Evolutionary conservation across 345 rosid species (phyloP).

Genomic region (rapeseed (Brassica napus)): DNA sequence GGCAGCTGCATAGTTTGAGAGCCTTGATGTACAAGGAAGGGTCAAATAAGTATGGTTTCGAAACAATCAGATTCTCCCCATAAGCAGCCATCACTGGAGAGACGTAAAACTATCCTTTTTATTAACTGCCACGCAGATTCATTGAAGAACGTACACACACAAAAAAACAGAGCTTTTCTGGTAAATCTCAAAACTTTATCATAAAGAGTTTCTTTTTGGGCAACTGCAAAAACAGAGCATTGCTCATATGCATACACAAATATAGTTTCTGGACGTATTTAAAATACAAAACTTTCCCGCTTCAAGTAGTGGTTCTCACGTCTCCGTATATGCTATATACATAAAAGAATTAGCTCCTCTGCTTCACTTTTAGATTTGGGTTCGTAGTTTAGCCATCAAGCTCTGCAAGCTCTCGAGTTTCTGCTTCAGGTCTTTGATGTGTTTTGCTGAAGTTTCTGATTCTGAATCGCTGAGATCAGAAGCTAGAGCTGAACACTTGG

Average conservation of each 20-base stretch:
- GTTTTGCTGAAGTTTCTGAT: conserved; percentile 46
- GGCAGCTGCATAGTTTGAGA: conserved; percentile 43
- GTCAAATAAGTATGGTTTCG: not conserved
- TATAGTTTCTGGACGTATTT: conserved; percentile 12
- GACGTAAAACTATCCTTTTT: not conserved
- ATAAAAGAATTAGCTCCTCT: conserved; percentile 19
- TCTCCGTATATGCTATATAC: conserved; percentile 37
- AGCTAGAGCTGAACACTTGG: conserved; percentile 59
- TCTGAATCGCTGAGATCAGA: conserved; percentile 47
- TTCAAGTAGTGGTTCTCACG: conserved; percentile 14
- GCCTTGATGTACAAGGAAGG: conserved; percentile 37
- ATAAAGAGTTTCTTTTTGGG: conserved; percentile 11
- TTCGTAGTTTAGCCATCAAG: conserved; percentile 63
- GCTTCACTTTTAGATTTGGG: conserved; percentile 49
- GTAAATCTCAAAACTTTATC: conserved; percentile 20
- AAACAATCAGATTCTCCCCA: conserved; percentile 19
- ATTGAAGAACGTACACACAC: not conserved
- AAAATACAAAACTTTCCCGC: conserved; percentile 30
- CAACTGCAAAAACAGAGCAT: conserved; percentile 1
- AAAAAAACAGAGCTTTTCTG: conserved; percentile 5
- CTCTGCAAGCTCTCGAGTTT: conserved; percentile 69
- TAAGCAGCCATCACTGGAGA: conserved; percentile 14
- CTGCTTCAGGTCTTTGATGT: conserved; percentile 57
- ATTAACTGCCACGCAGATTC: not conserved
- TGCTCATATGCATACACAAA: conserved; percentile 22